These are phyloP conservation scores for Hyphopichia pseudoburtonii DNA, from an alignment of 1,139 yeast species.

Conservation along the genomic window DNA sequence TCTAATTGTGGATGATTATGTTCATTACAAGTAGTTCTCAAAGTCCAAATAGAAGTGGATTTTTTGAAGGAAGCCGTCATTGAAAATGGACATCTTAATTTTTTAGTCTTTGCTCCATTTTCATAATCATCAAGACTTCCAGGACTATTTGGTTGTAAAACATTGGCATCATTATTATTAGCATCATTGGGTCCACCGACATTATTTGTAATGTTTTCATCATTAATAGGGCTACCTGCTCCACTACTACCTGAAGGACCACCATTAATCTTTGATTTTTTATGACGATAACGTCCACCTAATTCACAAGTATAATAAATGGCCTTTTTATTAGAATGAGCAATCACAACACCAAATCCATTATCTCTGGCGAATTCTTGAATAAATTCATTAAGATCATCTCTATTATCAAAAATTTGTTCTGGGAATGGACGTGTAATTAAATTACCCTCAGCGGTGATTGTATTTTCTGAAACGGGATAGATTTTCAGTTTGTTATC, in stretches of 20 bases:
- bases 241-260: too few relatives aligned
- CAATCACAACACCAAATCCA: slow-evolving; percentile 61
- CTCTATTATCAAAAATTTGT: slow-evolving; percentile 50
- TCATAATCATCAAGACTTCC: slow-evolving; percentile 26
- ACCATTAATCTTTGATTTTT: slow-evolving; percentile 41
- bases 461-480: slow-evolving; percentile 48
- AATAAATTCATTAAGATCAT: slow-evolving; percentile 54
- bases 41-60: slow-evolving; percentile 50
- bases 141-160: slow-evolving; percentile 10
- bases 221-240: too few relatives aligned
- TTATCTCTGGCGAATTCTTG: slow-evolving; percentile 58
- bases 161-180: slow-evolving; percentile 5
- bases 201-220: too few relatives aligned
- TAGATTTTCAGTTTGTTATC: slow-evolving; percentile 47
- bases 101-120: slow-evolving; percentile 49
- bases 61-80: slow-evolving; percentile 59
- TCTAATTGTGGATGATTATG: slow-evolving; percentile 62
- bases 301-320: slow-evolving; percentile 62
- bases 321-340: slow-evolving; percentile 59
- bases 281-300: slow-evolving; percentile 58
- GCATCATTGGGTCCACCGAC: slow-evolving; percentile 9
- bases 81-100: slow-evolving; percentile 56
- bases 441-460: slow-evolving; percentile 50
- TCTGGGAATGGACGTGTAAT: slow-evolving; percentile 58
- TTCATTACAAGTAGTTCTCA: slow-evolving; percentile 55